Percentiles rank a stretch among this genome's conserved stretches.
Conservation (phyloP, 805 yeast genomes). For the Ogataea corticis region DNA sequence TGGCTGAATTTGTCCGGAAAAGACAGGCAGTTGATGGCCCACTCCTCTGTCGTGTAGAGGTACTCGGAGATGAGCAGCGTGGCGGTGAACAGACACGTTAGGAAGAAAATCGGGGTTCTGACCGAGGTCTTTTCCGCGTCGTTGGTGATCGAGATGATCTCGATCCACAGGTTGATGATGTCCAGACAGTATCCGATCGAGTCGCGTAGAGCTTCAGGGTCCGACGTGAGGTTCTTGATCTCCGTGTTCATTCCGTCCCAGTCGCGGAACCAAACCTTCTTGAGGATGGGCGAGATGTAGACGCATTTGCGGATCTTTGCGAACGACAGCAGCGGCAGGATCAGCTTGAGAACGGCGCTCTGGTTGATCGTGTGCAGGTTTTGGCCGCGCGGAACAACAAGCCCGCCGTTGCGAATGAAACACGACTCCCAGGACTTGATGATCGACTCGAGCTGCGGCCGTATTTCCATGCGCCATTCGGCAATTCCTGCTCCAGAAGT, state of each 20-base stretch:
- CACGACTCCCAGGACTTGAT: conserved; percentile 68
- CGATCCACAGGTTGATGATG: conserved; percentile 69
- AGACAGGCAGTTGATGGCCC: conserved; percentile 41
- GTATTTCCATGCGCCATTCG: conserved; percentile 63
- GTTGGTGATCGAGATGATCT: conserved; percentile 61
- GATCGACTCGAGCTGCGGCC: conserved; percentile 58
- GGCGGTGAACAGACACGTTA: conserved; percentile 68
- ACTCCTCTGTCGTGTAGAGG: conserved; percentile 54
- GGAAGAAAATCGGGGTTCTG: conserved; percentile 74
- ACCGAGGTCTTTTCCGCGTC: conserved; percentile 68
- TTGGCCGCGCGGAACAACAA: conserved; percentile 51
- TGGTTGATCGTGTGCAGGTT: conserved; percentile 49
- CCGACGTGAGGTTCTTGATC: conserved; percentile 47
- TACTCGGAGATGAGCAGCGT: conserved; percentile 64
- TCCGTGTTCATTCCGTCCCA: conserved; percentile 65
- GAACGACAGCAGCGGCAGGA: conserved; percentile 64
- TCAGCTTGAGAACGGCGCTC: conserved; percentile 59
- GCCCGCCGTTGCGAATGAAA: conserved; percentile 64
- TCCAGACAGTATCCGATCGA: conserved; percentile 58
- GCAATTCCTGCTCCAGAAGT: conserved; percentile 48
- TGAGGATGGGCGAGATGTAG: conserved; percentile 60
- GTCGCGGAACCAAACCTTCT: conserved; percentile 61
- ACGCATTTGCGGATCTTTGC: conserved; percentile 68
- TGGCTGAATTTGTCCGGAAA: conserved; percentile 22
- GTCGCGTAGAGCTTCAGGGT: conserved; percentile 66